phyloP scores from a whole-genome alignment of 495 filamentous ascomycete genomes.

The Usnea hakonensis region DNA sequence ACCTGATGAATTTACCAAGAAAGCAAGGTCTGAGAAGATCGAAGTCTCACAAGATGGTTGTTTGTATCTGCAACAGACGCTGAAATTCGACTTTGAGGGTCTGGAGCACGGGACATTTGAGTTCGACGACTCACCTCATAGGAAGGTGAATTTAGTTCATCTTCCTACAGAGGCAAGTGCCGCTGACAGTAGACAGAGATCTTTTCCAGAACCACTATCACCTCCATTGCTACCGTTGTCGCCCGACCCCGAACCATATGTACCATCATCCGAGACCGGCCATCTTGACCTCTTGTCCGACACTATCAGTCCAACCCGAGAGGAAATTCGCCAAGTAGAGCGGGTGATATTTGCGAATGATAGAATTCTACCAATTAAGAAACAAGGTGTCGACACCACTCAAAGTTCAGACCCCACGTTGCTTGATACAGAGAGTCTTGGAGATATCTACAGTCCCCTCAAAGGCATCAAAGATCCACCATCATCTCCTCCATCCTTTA shows the following conservation, averaged over 20 bases:
- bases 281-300: slow-evolving; percentile 49
- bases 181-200: slow-evolving; percentile 7
- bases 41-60: slow-evolving; percentile 34
- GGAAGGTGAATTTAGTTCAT: slow-evolving; percentile 29
- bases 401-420: slow-evolving; percentile 22
- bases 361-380: slow-evolving; percentile 14
- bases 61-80: slow-evolving; percentile 30
- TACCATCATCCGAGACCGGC: slow-evolving; percentile 40
- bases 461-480: slow-evolving; percentile 18
- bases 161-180: neutral
- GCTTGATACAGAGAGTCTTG: slow-evolving; percentile 18
- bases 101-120: slow-evolving; percentile 31
- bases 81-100: slow-evolving; percentile 35
- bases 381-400: slow-evolving; percentile 3
- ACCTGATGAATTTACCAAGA: slow-evolving; percentile 21
- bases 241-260: slow-evolving; percentile 33
- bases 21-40: slow-evolving; percentile 37
- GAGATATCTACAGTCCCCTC: slow-evolving; percentile 23
- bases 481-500: slow-evolving; percentile 22
- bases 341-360: slow-evolving; percentile 32
- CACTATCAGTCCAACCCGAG: slow-evolving; percentile 35
- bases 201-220: slow-evolving; percentile 36
- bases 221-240: slow-evolving; percentile 51
- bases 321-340: slow-evolving; percentile 44
- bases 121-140: slow-evolving; percentile 24